Conservation (phyloP, 2,329 filamentous ascomycete genomes). For the Phialemonium atrogriseum region DNA sequence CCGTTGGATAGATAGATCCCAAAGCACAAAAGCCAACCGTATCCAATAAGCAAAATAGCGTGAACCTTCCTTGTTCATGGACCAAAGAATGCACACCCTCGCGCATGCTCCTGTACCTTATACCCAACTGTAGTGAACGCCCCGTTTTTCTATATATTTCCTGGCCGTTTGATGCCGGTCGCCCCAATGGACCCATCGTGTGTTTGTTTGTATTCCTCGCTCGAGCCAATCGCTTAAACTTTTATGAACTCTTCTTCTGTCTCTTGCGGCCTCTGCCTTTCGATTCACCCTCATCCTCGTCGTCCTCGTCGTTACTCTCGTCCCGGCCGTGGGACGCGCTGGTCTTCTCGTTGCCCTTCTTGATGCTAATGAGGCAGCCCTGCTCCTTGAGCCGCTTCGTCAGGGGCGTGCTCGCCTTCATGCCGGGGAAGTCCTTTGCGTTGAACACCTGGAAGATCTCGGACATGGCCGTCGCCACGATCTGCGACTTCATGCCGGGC, state of each 20-base stretch:
- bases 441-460: constrained; percentile 73
- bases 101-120: too few relatives aligned
- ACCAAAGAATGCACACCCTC: too few relatives aligned
- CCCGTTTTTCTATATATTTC: too few relatives aligned
- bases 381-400: constrained; percentile 70
- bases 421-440: constrained; percentile 79
- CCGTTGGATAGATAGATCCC: too few relatives aligned
- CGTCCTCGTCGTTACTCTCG: constrained; percentile 37
- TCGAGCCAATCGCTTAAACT: too few relatives aligned
- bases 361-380: constrained; percentile 76
- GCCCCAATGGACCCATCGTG: too few relatives aligned
- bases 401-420: constrained; percentile 67
- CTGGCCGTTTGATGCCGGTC: too few relatives aligned
- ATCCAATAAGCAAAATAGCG: too few relatives aligned
- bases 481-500: constrained; percentile 42
- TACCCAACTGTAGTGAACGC: too few relatives aligned
- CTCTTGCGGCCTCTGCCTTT: constrained; percentile 9
- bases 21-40: too few relatives aligned
- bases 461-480: constrained; percentile 48
- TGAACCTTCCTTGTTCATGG: too few relatives aligned
- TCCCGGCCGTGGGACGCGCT: constrained; percentile 24
- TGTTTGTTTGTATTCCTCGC: not conserved
- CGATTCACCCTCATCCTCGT: constrained; percentile 23
- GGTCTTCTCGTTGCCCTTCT: constrained; percentile 68
- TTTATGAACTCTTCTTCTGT: constrained; percentile 2